Percentiles rank a stretch among this genome's conserved stretches.
Evolutionary conservation across 805 yeast genomes (phyloP).

Genomic region (Candida manassasensis): DNA sequence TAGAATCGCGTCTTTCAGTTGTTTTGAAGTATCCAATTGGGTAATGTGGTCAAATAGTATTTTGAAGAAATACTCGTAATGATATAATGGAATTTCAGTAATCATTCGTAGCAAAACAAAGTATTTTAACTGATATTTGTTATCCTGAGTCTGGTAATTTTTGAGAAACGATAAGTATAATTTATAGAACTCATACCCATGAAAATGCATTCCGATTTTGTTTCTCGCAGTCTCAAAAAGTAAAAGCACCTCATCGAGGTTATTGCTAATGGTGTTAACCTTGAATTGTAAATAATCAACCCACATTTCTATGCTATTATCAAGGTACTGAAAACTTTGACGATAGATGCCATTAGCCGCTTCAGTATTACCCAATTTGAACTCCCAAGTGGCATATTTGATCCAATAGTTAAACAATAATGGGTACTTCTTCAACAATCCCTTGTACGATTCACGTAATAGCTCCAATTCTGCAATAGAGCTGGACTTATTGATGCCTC

Average conservation of each 20-base stretch:
- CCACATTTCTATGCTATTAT: conserved; percentile 51
- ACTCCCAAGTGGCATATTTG: conserved; percentile 47
- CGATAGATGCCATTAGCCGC: conserved; percentile 33
- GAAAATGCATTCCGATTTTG: conserved; percentile 49
- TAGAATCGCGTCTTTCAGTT: conserved; percentile 7
- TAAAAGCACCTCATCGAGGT: conserved; percentile 23
- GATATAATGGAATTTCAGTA: conserved; percentile 54
- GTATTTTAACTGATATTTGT: conserved; percentile 27
- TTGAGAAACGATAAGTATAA: conserved; percentile 42
- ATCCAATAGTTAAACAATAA: conserved; percentile 53
- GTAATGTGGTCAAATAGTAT: conserved; percentile 19
- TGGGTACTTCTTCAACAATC: conserved; percentile 46
- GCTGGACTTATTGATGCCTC: conserved; percentile 33
- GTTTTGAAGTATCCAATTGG: conserved; percentile 7
- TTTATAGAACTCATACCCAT: conserved; percentile 48
- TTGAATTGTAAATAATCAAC: conserved; percentile 40
- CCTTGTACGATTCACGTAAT: conserved; percentile 37
- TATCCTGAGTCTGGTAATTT: conserved; percentile 23
- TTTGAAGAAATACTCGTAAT: conserved; percentile 45
- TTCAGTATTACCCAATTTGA: conserved; percentile 38
- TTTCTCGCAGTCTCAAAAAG: conserved; percentile 45
- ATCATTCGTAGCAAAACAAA: conserved; percentile 42
- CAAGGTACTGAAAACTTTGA: conserved; percentile 34
- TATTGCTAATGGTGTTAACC: conserved; percentile 25
- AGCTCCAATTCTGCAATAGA: conserved; percentile 22